phyloP scores from a whole-genome alignment of 768 basidiomycete genomes.

The Mycena latifolia region DNA sequence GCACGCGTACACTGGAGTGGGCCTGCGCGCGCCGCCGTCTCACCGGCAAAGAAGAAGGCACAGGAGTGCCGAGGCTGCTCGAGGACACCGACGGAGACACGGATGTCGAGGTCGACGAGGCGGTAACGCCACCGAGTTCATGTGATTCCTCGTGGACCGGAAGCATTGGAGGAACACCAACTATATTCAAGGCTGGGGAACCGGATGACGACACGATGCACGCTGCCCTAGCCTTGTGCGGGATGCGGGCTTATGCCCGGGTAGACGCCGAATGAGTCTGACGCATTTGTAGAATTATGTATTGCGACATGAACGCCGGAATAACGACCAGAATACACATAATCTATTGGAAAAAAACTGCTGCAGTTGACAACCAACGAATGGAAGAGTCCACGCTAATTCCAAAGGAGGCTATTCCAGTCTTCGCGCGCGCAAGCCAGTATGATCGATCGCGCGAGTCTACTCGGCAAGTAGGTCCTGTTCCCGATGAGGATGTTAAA shows the following conservation, averaged over 20 bases:
- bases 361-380: no score
- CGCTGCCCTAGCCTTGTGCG: conserved; percentile 76
- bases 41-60: conserved; percentile 50
- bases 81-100: conserved; percentile 57
- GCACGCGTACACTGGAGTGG: conserved; percentile 76
- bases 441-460: no score
- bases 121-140: conserved; percentile 71
- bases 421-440: no score
- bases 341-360: no score
- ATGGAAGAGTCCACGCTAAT: no score
- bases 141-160: conserved; percentile 53
- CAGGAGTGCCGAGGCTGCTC: conserved; percentile 33
- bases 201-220: conserved; percentile 78
- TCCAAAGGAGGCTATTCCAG: no score
- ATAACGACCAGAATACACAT: not conserved
- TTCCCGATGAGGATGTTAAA: no score
- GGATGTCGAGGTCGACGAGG: conserved; percentile 74
- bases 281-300: not conserved
- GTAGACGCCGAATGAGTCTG: not conserved
- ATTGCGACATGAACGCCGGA: not conserved
- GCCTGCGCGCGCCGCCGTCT: conserved; percentile 74
- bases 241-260: conserved; percentile 51
- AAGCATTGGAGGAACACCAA: not conserved
- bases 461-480: no score
- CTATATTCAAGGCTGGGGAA: conserved; percentile 21